These are phyloP conservation scores for Didymella lethalis DNA, from an alignment of 2,329 filamentous ascomycete species.

Conservation along the genomic window DNA sequence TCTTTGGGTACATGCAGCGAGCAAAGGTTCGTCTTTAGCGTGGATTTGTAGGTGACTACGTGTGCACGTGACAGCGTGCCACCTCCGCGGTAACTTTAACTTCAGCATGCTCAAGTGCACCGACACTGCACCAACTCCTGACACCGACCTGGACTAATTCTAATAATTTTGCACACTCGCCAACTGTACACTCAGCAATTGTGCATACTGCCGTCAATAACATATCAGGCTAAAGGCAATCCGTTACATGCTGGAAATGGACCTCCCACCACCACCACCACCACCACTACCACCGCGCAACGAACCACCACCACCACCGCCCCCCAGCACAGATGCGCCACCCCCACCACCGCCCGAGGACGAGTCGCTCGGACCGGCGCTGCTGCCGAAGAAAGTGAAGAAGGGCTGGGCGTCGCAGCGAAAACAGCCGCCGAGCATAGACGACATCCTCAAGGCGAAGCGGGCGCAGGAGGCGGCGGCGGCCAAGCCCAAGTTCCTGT, in stretches of 20 bases:
- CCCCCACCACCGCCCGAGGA: constrained; percentile 38
- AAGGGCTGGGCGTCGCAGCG: constrained; percentile 61
- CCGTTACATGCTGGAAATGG: not conserved
- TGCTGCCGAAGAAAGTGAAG: constrained; percentile 57
- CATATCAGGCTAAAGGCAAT: too few species aligned
- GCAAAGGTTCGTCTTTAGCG: too few species aligned
- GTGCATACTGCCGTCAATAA: too few species aligned
- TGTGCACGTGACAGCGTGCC: not conserved
- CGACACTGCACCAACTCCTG: too few species aligned
- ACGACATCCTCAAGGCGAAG: constrained; percentile 85
- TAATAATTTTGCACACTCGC: too few species aligned
- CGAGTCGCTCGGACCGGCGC: constrained; percentile 34
- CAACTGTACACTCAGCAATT: too few species aligned
- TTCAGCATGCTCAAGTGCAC: too few species aligned
- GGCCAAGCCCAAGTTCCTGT: constrained; percentile 86
- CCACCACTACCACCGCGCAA: constrained; percentile 51
- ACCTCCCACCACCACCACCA: constrained; percentile 11
- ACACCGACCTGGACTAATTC: too few species aligned
- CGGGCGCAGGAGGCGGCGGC: constrained; percentile 84
- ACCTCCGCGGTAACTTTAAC: not conserved
- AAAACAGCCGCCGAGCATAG: constrained; percentile 74
- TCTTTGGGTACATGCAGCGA: too few species aligned
- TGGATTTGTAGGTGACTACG: too few species aligned
- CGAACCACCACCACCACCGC: constrained; percentile 30
- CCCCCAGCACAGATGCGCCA: constrained; percentile 19